Evolutionary conservation across 306 rosid genomes (phyloP).

Genomic region (Gleditsia sinensis): DNA sequence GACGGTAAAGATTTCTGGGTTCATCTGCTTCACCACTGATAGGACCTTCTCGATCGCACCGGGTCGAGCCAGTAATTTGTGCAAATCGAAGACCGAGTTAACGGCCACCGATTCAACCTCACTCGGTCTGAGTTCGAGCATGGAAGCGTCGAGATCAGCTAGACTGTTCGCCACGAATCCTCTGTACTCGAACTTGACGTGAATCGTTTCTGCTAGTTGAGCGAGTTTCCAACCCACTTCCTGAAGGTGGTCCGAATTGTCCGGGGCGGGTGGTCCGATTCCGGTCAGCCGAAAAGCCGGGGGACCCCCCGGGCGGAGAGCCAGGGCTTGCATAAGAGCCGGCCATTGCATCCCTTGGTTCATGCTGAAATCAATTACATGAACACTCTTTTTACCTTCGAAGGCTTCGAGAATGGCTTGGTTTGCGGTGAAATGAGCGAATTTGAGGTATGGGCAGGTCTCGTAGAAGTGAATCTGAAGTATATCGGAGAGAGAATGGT

Average conservation of each 20-base stretch:
- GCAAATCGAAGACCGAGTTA: conserved; percentile 88
- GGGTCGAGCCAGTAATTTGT: conserved; percentile 70
- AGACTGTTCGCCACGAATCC: conserved; percentile 85
- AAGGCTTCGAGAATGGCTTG: conserved; percentile 93
- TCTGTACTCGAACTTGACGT: conserved; percentile 76
- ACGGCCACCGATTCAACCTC: conserved; percentile 80
- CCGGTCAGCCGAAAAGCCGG: conserved; percentile 87
- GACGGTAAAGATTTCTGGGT: conserved; percentile 79
- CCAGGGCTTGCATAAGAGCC: conserved; percentile 87
- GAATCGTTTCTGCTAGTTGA: conserved; percentile 68
- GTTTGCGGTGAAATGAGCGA: conserved; percentile 92
- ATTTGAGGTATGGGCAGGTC: conserved; percentile 82
- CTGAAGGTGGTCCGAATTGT: conserved; percentile 81
- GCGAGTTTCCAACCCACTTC: conserved; percentile 97
- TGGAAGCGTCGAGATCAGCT: conserved; percentile 85
- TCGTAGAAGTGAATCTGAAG: conserved; percentile 93
- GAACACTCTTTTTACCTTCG: conserved; percentile 72
- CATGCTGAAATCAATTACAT: conserved; percentile 88
- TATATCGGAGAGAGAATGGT: conserved; percentile 57
- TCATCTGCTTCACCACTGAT: conserved; percentile 65
- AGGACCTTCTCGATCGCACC: conserved; percentile 85
- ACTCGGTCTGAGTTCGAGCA: conserved; percentile 77
- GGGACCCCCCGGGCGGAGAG: conserved; percentile 80
- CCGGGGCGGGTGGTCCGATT: conserved; percentile 84
- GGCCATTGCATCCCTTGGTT: conserved; percentile 99